Evolutionary conservation across 2,329 filamentous ascomycete species (phyloP).

Genomic region (Seiridium cupressi): DNA sequence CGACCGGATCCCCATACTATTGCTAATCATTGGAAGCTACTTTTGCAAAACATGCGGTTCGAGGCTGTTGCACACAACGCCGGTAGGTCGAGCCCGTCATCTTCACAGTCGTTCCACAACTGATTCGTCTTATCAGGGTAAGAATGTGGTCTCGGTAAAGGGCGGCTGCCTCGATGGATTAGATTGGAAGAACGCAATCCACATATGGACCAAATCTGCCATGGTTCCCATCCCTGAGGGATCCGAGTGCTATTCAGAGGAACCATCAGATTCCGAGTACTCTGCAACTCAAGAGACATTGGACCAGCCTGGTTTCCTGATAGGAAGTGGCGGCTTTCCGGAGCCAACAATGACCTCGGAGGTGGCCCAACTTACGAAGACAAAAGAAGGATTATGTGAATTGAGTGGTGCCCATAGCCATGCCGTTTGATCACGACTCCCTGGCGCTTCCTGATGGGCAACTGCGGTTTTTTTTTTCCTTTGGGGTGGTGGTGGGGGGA

Average conservation of each 20-base stretch:
- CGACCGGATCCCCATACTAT: too few species aligned
- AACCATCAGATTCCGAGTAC: slow-evolving; percentile 42
- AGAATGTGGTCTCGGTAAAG: slow-evolving; percentile 63
- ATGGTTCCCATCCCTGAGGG: slow-evolving; percentile 69
- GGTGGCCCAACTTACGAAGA: background rate
- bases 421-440: too few species aligned
- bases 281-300: slow-evolving; percentile 41
- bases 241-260: slow-evolving; percentile 54
- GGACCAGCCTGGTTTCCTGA: slow-evolving; percentile 41
- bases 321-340: slow-evolving; percentile 29
- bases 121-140: slow-evolving; percentile 34
- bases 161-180: slow-evolving; percentile 65
- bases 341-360: slow-evolving; percentile 14
- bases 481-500: too few species aligned
- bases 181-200: slow-evolving; percentile 58
- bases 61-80: slow-evolving; percentile 60
- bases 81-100: slow-evolving; percentile 35
- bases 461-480: too few species aligned
- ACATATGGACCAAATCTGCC: slow-evolving; percentile 67
- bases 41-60: slow-evolving; percentile 68
- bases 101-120: background rate
- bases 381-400: slow-evolving; percentile 20
- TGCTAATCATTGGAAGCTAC: slow-evolving; percentile 40
- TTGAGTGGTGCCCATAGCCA: slow-evolving; percentile 15
- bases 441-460: too few species aligned